phyloP scores from a whole-genome alignment of 2,329 filamentous ascomycete genomes.

The Aspergillus hiratsukae region DNA sequence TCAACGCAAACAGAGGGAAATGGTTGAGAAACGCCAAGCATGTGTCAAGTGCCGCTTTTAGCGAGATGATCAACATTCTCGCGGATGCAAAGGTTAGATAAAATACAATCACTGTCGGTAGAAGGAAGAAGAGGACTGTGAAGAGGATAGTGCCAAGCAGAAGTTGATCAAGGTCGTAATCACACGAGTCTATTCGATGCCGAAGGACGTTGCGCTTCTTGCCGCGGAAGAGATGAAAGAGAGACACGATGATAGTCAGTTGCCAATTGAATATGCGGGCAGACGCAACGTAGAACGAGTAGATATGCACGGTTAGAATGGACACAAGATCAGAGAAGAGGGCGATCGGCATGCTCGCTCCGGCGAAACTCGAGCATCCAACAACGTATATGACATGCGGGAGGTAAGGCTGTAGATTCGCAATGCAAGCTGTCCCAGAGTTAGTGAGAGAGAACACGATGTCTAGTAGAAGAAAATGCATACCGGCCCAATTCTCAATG shows the following conservation, averaged over 20 bases:
- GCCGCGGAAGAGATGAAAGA: slow-evolving; percentile 97
- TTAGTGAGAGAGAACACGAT: slow-evolving; percentile 7
- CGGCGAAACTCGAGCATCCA: slow-evolving; percentile 89
- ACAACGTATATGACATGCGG: slow-evolving; percentile 87
- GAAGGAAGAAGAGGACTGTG: slow-evolving; percentile 86
- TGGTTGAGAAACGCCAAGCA: slow-evolving; percentile 92
- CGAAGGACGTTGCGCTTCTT: slow-evolving; percentile 97
- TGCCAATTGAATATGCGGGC: slow-evolving; percentile 99
- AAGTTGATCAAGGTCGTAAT: slow-evolving; percentile 96
- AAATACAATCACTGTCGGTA: slow-evolving; percentile 93
- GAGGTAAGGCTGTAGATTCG: slow-evolving; percentile 71
- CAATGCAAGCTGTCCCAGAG: slow-evolving; percentile 61
- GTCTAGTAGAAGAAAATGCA: slow-evolving; percentile 13
- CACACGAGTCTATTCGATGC: slow-evolving; percentile 96
- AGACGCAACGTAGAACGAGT: slow-evolving; percentile 95
- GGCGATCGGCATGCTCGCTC: slow-evolving; percentile 94
- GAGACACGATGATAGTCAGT: slow-evolving; percentile 87
- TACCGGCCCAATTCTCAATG: slow-evolving; percentile 94
- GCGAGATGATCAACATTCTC: slow-evolving; percentile 86
- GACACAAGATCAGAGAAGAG: slow-evolving; percentile 92
- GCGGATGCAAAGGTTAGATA: slow-evolving; percentile 94
- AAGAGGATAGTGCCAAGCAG: slow-evolving; percentile 95
- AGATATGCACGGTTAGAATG: slow-evolving; percentile 88
- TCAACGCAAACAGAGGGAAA: slow-evolving; percentile 93
- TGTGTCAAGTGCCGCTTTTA: slow-evolving; percentile 90